phyloP scores from a whole-genome alignment of 805 yeast genomes.

The Suhomyces xylopsoci region DNA sequence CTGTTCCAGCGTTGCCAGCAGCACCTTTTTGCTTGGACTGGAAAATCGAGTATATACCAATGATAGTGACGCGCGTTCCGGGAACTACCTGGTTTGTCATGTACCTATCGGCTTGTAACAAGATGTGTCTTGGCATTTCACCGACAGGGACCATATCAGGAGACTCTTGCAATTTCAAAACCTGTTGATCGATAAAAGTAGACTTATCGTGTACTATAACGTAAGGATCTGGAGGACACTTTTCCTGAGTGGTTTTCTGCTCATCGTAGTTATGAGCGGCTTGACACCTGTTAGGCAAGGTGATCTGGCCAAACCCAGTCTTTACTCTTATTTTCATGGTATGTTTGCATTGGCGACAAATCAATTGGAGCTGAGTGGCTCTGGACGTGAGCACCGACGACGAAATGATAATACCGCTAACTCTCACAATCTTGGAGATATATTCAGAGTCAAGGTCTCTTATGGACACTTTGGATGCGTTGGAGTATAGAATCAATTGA shows the following conservation, averaged over 20 bases:
- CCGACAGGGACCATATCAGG: constrained; percentile 99
- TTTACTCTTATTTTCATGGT: constrained; percentile 61
- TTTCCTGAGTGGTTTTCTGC: constrained; percentile 41
- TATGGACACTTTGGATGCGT: constrained; percentile 67
- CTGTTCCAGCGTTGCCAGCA: constrained; percentile 41
- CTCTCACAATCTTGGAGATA: constrained; percentile 83
- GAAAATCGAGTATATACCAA: constrained; percentile 90
- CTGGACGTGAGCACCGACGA: constrained; percentile 86
- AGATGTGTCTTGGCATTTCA: constrained; percentile 93
- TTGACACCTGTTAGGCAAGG: constrained; percentile 65
- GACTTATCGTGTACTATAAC: constrained; percentile 92
- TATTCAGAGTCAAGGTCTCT: constrained; percentile 83
- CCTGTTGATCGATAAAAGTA: constrained; percentile 91
- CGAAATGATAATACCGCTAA: constrained; percentile 90
- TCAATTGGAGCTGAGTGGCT: constrained; percentile 77
- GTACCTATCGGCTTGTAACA: constrained; percentile 84
- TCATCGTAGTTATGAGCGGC: constrained; percentile 40
- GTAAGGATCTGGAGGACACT: constrained; percentile 91
- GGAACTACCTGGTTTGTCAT: constrained; percentile 90
- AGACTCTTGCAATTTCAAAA: constrained; percentile 89
- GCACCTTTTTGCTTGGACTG: constrained; percentile 57
- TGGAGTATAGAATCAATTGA: constrained; percentile 74
- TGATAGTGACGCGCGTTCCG: constrained; percentile 87
- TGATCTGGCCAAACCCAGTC: constrained; percentile 69
- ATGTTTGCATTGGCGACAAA: constrained; percentile 87